A percentile compares a stretch with the other conserved stretches of the same genome.
phyloP scores from a whole-genome alignment of 352 stramenopile genomes.

The Phytophthora parvispora region DNA sequence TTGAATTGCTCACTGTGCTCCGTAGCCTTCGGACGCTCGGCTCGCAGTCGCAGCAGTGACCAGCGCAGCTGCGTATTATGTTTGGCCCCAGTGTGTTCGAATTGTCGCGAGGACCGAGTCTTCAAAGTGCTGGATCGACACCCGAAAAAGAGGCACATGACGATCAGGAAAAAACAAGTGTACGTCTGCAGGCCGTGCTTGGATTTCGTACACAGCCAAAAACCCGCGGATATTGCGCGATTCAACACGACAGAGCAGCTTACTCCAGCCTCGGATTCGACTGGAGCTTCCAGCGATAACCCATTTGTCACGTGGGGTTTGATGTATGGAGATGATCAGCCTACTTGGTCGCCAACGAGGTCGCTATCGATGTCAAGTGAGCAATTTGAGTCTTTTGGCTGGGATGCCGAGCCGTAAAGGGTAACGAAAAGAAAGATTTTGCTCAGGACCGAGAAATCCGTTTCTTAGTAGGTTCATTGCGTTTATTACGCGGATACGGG shows the following conservation, averaged over 20 bases:
- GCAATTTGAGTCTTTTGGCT: conserved; percentile 19
- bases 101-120: conserved; percentile 31
- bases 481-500: conserved; percentile 2
- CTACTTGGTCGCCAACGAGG: background rate
- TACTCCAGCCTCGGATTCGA: conserved; percentile 32
- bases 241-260: conserved; percentile 16
- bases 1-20: conserved; percentile 32
- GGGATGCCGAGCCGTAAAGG: conserved; percentile 5
- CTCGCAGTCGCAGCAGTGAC: conserved; percentile 30
- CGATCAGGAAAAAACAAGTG: conserved; percentile 28
- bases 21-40: conserved; percentile 22
- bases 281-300: conserved; percentile 15
- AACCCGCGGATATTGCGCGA: conserved; percentile 29
- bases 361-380: background rate
- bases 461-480: background rate
- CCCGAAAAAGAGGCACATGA: conserved; percentile 27
- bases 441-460: too few species aligned
- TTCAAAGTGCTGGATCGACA: conserved; percentile 26
- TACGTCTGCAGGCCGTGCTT: conserved; percentile 32
- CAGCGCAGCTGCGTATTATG: conserved; percentile 33
- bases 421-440: conserved; percentile 23
- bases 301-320: conserved; percentile 33
- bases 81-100: conserved; percentile 33
- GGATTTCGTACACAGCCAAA: conserved; percentile 34
- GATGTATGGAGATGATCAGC: conserved; percentile 20